phyloP scores from a whole-genome alignment of 768 basidiomycete species.

The Mycena maculata region DNA sequence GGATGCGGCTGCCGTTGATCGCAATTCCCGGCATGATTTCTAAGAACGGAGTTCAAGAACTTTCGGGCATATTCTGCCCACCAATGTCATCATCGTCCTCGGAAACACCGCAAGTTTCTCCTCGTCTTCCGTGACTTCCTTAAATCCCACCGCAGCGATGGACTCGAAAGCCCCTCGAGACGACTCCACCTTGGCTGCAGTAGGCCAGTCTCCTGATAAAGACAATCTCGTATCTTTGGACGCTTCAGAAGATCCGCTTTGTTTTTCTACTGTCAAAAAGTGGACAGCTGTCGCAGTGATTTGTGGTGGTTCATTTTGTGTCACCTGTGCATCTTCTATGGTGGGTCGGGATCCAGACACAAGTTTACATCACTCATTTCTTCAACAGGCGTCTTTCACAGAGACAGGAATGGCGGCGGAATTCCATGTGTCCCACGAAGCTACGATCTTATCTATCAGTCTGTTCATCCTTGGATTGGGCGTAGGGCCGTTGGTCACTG shows the following conservation, averaged over 20 bases:
- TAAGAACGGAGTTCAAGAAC: too few species aligned
- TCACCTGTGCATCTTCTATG: conserved; percentile 67
- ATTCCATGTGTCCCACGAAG: conserved; percentile 58
- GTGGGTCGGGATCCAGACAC: conserved; percentile 47
- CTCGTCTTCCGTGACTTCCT: not conserved
- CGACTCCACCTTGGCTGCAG: not conserved
- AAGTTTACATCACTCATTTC: not conserved
- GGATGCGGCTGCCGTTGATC: too few species aligned
- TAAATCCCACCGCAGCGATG: too few species aligned
- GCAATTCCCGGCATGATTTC: too few species aligned
- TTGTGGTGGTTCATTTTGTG: conserved; percentile 59
- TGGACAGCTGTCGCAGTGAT: conserved; percentile 63
- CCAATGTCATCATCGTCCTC: not conserved
- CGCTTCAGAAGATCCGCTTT: conserved; percentile 55
- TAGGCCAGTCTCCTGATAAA: conserved; percentile 7
- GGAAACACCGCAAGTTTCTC: not conserved
- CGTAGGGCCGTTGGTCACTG: conserved; percentile 54
- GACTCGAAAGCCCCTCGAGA: not conserved
- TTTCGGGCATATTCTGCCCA: not conserved
- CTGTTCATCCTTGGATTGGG: conserved; percentile 71
- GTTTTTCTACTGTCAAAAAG: conserved; percentile 53
- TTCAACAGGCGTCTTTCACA: conserved; percentile 66
- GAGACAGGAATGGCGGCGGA: conserved; percentile 67
- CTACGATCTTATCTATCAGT: conserved; percentile 66
- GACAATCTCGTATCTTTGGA: conserved; percentile 50